Evolutionary conservation across 2,329 filamentous ascomycete genomes (phyloP).

Genomic region (Fusarium equiseti): DNA sequence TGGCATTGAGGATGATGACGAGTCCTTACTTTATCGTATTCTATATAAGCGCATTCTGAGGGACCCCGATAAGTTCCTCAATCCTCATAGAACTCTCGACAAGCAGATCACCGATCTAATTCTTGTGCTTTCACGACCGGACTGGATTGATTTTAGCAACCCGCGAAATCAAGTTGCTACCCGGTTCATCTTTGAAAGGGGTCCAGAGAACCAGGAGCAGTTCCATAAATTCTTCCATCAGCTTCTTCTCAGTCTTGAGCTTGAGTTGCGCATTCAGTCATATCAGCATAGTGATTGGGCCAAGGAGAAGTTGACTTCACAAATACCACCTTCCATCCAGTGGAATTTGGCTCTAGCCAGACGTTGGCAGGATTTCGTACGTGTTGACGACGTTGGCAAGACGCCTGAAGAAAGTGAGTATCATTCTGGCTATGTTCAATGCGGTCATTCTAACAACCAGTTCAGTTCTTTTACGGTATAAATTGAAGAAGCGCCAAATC

Average conservation of each 20-base stretch:
- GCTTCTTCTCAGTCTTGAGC: conserved; percentile 78
- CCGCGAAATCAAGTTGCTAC: conserved; percentile 79
- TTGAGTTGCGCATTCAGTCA: conserved; percentile 77
- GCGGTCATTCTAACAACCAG: neutral
- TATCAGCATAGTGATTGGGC: conserved; percentile 70
- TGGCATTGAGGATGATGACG: conserved; percentile 67
- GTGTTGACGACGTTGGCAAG: conserved; percentile 70
- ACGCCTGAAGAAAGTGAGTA: conserved; percentile 63
- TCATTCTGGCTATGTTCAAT: neutral
- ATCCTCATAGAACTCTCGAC: conserved; percentile 73
- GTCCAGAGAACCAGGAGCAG: conserved; percentile 65
- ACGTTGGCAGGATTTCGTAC: conserved; percentile 78
- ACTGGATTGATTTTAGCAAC: conserved; percentile 80
- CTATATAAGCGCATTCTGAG: conserved; percentile 77
- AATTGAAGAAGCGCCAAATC: conserved; percentile 74
- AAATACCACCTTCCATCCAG: conserved; percentile 76
- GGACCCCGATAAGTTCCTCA: conserved; percentile 72
- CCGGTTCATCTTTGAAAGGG: conserved; percentile 75
- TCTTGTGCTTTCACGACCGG: conserved; percentile 73
- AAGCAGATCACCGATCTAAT: conserved; percentile 80
- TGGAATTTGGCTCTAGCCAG: conserved; percentile 81
- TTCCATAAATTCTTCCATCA: conserved; percentile 81
- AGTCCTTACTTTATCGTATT: conserved; percentile 70
- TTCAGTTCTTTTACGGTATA: conserved; percentile 71
- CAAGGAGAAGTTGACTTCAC: conserved; percentile 72